Conservation (phyloP, 345 rosid species). For the Toxicodendron radicans region DNA sequence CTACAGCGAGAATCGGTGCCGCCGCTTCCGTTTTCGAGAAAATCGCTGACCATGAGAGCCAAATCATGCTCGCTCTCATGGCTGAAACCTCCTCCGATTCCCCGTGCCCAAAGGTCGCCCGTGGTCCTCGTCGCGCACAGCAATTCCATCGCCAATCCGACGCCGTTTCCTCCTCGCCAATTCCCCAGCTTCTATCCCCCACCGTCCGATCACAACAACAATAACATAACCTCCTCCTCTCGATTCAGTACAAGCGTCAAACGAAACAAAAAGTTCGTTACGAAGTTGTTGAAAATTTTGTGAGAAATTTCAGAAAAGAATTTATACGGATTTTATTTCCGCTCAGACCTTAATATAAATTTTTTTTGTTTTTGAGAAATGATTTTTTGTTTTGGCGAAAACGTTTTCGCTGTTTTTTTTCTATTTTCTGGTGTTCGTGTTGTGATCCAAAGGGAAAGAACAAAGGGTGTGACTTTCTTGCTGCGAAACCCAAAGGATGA, state of each 20-base stretch:
- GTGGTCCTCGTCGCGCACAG: constrained; percentile 47
- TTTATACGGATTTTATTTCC: not conserved
- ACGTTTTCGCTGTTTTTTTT: not conserved
- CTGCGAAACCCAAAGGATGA: constrained; percentile 21
- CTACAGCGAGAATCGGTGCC: constrained; percentile 69
- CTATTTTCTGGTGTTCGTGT: not conserved
- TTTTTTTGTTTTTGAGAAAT: not conserved
- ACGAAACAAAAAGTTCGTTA: not conserved
- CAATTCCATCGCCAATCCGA: constrained; percentile 49
- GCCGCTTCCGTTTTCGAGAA: constrained; percentile 68
- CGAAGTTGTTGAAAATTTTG: not conserved
- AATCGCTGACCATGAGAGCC: constrained; percentile 85
- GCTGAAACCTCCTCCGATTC: constrained; percentile 56
- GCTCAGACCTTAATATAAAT: too few relatives aligned
- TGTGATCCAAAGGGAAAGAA: constrained; percentile 20
- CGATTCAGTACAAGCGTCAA: not conserved
- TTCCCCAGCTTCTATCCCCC: constrained; percentile 4
- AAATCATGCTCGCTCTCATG: constrained; percentile 87
- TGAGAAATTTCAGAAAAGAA: not conserved
- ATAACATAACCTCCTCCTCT: not conserved
- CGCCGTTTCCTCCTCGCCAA: constrained; percentile 15
- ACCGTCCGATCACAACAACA: constrained; percentile 4
- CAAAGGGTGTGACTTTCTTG: not conserved
- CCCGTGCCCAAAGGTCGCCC: constrained; percentile 42
- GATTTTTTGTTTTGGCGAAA: not conserved